Percentiles rank a stretch among this genome's conserved stretches.
Evolutionary conservation across 371 early-diverging fungal genomes (phyloP).

Genomic region (Lichtheimia corymbifera): DNA sequence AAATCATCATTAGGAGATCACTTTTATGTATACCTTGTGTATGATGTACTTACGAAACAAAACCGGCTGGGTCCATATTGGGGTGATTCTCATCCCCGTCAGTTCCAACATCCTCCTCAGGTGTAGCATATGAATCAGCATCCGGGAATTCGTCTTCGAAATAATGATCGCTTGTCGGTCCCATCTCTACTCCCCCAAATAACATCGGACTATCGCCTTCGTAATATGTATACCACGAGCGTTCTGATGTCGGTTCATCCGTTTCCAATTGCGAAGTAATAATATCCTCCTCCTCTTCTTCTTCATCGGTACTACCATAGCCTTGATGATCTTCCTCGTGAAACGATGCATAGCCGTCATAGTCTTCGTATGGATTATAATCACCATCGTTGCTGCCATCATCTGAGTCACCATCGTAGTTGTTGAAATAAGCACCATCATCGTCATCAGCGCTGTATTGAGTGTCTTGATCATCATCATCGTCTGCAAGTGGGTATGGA

Average conservation of each 20-base stretch:
- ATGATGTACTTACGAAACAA: no score
- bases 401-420: background rate
- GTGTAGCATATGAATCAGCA: no score
- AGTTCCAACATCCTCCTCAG: background rate
- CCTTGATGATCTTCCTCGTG: background rate
- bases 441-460: background rate
- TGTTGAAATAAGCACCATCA: background rate
- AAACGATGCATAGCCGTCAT: background rate
- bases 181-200: no score
- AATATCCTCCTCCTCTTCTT: background rate
- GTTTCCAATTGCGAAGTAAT: background rate
- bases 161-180: background rate
- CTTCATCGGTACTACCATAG: background rate
- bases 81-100: background rate
- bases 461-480: background rate
- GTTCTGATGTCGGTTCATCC: background rate
- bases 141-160: no score
- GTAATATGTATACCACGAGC: background rate
- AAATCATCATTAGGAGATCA: background rate
- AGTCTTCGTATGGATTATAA: background rate
- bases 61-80: background rate
- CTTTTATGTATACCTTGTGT: background rate
- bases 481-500: background rate
- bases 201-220: background rate
- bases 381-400: background rate